These are phyloP conservation scores for Amaranthus palmeri DNA, from an alignment of 148 eudicot genomes.

Conservation along the genomic window DNA sequence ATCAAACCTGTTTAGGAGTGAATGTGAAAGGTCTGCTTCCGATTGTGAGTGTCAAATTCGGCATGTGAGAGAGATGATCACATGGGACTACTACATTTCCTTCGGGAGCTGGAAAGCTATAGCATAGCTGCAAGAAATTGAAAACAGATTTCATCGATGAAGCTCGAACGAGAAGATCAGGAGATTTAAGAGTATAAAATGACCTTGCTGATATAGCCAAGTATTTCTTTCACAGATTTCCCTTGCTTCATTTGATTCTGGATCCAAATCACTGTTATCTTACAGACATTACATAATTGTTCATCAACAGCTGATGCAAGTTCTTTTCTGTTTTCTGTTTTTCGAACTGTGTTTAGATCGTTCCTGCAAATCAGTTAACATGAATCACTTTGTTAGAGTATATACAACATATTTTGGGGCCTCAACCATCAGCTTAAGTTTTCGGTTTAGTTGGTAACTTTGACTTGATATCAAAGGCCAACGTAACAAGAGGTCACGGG, in stretches of 20 bases:
- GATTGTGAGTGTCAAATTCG: conserved; percentile 26
- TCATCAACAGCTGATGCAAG: conserved; percentile 24
- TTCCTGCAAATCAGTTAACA: conserved; percentile 34
- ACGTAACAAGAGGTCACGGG: too few relatives aligned
- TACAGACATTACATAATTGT: conserved; percentile 54
- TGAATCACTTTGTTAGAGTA: not conserved
- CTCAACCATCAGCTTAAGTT: not conserved
- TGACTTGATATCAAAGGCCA: too few relatives aligned
- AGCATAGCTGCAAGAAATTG: conserved; percentile 23
- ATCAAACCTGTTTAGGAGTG: conserved; percentile 27
- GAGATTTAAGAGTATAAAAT: not conserved
- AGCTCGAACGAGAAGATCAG: not conserved
- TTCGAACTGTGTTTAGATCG: conserved; percentile 46
- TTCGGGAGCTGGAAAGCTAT: conserved; percentile 21
- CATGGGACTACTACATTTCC: conserved; percentile 22
- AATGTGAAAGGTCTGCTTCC: conserved; percentile 25
- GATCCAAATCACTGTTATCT: conserved; percentile 70
- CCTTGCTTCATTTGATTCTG: conserved; percentile 54
- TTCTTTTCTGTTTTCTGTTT: conserved; percentile 28
- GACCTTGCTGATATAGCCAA: conserved; percentile 64
- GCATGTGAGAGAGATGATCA: conserved; percentile 18
- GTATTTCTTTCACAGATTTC: conserved; percentile 43
- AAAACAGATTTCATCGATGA: not conserved
- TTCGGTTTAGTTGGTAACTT: too few relatives aligned
- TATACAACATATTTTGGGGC: too few relatives aligned